Evolutionary conservation across 805 yeast genomes (phyloP), one percentile per base, ranked within the genome.

Genomic region (Wickerhamomyces subpelliculosus): DNA sequence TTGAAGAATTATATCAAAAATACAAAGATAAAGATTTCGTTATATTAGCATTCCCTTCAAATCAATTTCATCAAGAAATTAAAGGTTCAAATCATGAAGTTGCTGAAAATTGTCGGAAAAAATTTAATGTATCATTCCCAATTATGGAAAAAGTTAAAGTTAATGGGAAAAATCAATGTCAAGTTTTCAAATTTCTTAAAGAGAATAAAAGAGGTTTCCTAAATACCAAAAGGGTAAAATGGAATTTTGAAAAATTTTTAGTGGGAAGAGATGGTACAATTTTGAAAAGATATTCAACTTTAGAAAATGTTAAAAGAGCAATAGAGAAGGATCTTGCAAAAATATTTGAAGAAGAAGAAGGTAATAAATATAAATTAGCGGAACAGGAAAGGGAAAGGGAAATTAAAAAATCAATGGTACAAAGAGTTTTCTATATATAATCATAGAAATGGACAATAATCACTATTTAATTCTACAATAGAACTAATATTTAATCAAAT

Each of bases 21-120:
- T 84, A 80, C 62, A 62, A 71, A 37, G 75, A 71, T 35, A 54
- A 72, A 44, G 94, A 85, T 1, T 65, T 89, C 19, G 76, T 64
- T 32, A 69, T 88, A 21, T 46, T 88, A 26, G 96, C 88, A 0
- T 87, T 88, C 72, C 97, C 97, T 24, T 85, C 96, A 62, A 84
- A 86, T 64, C 96, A 87, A 58, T 88, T 88, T 57, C 89, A 83
- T 19, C 65, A 74, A 50, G 83, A 93, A 67, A 85, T 89, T 62
- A 81, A 93, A 48, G 80, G 79, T 4, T 54, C 73, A 3, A 77
- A 73, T 36, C 73, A 78, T 40, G 88, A 84, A 52, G 85, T 86
- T 46, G 78, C 76, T 17, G 60, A 70, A 33, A 84, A 83, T 65
- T 88, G 96, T 62, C 62, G 74, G 32, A 55, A 71, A 48, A 83